Conservation (phyloP, 2,329 filamentous ascomycete genomes). For the Pseudocercospora vitis region DNA sequence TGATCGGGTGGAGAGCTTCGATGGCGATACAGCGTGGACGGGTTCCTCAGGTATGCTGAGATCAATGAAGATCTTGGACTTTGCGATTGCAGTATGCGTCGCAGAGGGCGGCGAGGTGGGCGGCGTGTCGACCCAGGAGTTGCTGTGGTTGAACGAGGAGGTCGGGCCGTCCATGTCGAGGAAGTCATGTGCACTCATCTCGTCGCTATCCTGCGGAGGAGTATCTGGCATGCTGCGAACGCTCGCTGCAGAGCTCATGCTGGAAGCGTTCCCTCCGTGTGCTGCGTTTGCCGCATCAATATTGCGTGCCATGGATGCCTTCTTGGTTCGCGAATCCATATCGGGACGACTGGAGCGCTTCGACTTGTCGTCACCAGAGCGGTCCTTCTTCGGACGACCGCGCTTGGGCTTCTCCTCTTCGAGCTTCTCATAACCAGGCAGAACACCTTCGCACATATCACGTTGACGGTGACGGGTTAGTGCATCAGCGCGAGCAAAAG, state of each 20-base stretch:
- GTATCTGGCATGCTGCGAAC: constrained; percentile 37
- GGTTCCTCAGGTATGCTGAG: constrained; percentile 25
- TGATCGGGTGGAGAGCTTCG: constrained; percentile 28
- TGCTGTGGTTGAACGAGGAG: constrained; percentile 26
- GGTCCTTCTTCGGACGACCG: constrained; percentile 62
- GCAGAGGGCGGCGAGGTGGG: constrained; percentile 34
- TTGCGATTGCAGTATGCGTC: constrained; percentile 14
- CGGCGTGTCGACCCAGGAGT: constrained; percentile 35
- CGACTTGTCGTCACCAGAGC: constrained; percentile 35
- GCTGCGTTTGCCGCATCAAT: constrained; percentile 32
- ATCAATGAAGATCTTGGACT: constrained; percentile 26
- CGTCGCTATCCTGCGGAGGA: constrained; percentile 34
- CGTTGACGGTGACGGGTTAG: constrained; percentile 91
- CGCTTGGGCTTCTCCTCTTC: constrained; percentile 68
- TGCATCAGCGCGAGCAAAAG: constrained; percentile 92
- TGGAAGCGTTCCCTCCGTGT: constrained; percentile 21
- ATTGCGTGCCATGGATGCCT: constrained; percentile 55
- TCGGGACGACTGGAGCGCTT: constrained; percentile 46
- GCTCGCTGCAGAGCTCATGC: constrained; percentile 33
- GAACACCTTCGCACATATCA: constrained; percentile 93
- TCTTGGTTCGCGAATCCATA: constrained; percentile 58
- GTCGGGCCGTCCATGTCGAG: constrained; percentile 30
- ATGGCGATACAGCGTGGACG: constrained; percentile 27
- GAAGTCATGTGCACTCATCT: constrained; percentile 34
- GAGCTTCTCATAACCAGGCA: constrained; percentile 63